Conservation (phyloP, 768 basidiomycete genomes). For the Suillus americanus region DNA sequence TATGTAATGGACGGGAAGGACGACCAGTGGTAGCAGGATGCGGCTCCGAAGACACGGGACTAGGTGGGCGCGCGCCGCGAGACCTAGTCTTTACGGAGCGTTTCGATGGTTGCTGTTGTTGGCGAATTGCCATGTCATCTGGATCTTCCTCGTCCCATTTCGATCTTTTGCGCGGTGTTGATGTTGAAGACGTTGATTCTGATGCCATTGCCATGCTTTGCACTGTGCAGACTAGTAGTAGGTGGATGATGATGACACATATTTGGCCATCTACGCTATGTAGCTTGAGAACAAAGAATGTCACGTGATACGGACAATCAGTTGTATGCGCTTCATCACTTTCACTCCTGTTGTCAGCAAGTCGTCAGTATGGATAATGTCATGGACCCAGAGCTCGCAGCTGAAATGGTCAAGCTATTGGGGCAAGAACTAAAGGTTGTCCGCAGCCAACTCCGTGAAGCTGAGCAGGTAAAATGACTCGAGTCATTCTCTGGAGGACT, state of each 20-base stretch:
- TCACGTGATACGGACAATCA: not conserved
- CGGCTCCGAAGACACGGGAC: constrained; percentile 11
- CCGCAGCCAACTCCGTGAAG: constrained; percentile 22
- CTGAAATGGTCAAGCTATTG: constrained; percentile 26
- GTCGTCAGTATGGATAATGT: constrained; percentile 17
- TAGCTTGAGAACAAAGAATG: not conserved
- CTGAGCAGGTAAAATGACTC: constrained; percentile 16
- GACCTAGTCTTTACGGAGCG: constrained; percentile 47
- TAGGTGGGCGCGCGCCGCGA: constrained; percentile 18
- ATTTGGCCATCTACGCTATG: no score
- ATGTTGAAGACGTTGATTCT: constrained; percentile 30
- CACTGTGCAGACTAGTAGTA: no score
- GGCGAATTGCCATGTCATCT: constrained; percentile 36
- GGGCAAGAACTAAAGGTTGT: constrained; percentile 24
- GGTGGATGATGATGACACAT: no score
- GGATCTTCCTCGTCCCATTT: constrained; percentile 66
- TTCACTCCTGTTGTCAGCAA: not conserved
- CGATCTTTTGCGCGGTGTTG: constrained; percentile 70
- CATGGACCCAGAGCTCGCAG: constrained; percentile 26
- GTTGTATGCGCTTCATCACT: not conserved
- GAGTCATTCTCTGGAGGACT: not conserved
- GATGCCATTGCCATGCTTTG: constrained; percentile 24
- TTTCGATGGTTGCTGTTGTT: constrained; percentile 45
- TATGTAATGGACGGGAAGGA: constrained; percentile 39
- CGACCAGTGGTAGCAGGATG: constrained; percentile 14